Evolutionary conservation across 202 grass and related monocot genomes (phyloP), one percentile per base, ranked within the genome.

Genomic region (Eragrostis tef): DNA sequence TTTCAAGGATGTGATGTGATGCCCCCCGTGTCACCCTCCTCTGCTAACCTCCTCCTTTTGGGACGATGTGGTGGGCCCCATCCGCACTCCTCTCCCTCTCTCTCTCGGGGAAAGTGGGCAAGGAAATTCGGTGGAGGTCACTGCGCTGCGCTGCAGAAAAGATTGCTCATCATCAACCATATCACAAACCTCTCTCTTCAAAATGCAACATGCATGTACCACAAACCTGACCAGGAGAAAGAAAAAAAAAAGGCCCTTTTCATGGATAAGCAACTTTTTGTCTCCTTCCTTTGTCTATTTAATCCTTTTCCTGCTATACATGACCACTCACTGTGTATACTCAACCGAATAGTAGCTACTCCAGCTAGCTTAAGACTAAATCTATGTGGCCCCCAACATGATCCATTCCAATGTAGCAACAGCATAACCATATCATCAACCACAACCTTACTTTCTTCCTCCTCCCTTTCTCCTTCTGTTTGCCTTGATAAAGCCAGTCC

Each of bases 201-300:
- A n/a, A n/a, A n/a, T n/a, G n/a, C n/a, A n/a, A n/a, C n/a, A n/a
- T n/a, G n/a, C n/a, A n/a, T n/a, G n/a, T n/a, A n/a, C 9, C 13
- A 19, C 6, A 6, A 6, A 53, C 50, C 50, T 53, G 16, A 4
- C 50, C 50, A 53, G 11, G 3, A 31, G 3, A 3, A 31, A 31
- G 29, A 31, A 31, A 31, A 31, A 31, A 31, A 31, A 31, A 49
- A 67, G 49, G 49, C 43, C 26, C 77, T 81, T 86, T 86, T 61
- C 84, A 22, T 14, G 29, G 84, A 81, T 62, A 81, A 70, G 42
- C 71, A 86, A 70, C 29, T 25, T 80, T 73, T 73, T 74, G 68
- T 25, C 60, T 49, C 47, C 48, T 71, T 44, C 25, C 24, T 3
- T 44, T 6, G 17, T n/a, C 53, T 7, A 9, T 54, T 22, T 57